Conservation (phyloP, 495 filamentous ascomycete genomes). For the Umbilicaria muhlenbergii region DNA sequence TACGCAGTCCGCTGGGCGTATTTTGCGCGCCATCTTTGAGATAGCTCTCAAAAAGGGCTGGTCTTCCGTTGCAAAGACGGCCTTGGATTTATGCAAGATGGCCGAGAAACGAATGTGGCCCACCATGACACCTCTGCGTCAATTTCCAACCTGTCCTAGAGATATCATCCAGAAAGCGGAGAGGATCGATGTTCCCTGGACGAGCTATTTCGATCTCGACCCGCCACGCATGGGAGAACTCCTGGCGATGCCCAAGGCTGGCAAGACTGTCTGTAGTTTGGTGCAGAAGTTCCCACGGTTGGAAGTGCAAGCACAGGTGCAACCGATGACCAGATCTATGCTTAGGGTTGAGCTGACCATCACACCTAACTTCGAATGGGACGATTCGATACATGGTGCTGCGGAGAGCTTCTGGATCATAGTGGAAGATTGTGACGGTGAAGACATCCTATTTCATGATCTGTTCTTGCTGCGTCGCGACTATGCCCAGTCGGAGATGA, state of each 20-base stretch:
- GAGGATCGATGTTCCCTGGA: slow-evolving; percentile 86
- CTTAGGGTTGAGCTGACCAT: slow-evolving; percentile 88
- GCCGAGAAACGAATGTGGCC: slow-evolving; percentile 99
- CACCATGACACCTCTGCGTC: slow-evolving; percentile 87
- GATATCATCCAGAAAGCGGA: slow-evolving; percentile 89
- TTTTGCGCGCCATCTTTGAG: slow-evolving; percentile 90
- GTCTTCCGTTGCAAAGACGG: slow-evolving; percentile 83
- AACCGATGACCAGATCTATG: slow-evolving; percentile 91
- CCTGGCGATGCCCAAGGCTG: slow-evolving; percentile 80
- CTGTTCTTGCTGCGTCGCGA: slow-evolving; percentile 82
- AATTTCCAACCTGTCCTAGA: slow-evolving; percentile 66
- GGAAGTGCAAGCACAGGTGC: slow-evolving; percentile 80
- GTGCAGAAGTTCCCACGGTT: slow-evolving; percentile 88
- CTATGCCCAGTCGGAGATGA: slow-evolving; percentile 64
- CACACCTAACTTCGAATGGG: slow-evolving; percentile 92
- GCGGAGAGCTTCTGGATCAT: slow-evolving; percentile 95
- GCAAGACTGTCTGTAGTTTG: slow-evolving; percentile 67
- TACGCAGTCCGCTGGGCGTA: slow-evolving; percentile 92
- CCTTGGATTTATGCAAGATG: slow-evolving; percentile 96
- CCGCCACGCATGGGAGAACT: slow-evolving; percentile 95
- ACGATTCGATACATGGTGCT: slow-evolving; percentile 70
- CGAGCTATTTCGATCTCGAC: slow-evolving; percentile 87
- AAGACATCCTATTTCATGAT: slow-evolving; percentile 91
- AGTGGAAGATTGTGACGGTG: slow-evolving; percentile 93
- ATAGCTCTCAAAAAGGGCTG: slow-evolving; percentile 93